Conservation (phyloP, 2,329 filamentous ascomycete species). For the Colletotrichum abscissum region DNA sequence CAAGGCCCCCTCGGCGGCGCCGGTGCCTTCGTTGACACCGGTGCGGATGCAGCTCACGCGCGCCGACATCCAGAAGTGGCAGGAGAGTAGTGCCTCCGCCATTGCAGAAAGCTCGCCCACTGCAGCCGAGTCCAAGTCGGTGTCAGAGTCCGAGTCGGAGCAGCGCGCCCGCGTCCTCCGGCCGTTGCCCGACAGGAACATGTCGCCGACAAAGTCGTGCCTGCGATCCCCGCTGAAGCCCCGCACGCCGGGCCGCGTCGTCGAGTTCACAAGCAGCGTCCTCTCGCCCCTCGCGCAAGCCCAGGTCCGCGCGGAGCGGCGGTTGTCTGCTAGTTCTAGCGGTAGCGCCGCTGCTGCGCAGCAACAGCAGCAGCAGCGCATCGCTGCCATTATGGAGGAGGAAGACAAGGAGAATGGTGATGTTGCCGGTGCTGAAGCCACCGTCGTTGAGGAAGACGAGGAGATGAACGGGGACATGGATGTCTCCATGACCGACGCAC, state of each 20-base stretch:
- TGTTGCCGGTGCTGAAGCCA: background rate
- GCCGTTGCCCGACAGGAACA: conserved; percentile 61
- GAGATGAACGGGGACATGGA: conserved; percentile 31
- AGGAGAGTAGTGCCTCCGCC: conserved; percentile 50
- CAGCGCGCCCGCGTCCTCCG: conserved; percentile 56
- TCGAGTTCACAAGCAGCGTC: conserved; percentile 66
- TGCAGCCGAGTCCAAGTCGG: no score
- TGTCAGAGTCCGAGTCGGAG: conserved; percentile 41
- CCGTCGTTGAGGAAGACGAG: conserved; percentile 42
- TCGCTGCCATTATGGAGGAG: conserved; percentile 28
- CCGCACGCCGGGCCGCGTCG: conserved; percentile 67
- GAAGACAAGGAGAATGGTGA: conserved; percentile 49
- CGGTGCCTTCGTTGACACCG: conserved; percentile 46
- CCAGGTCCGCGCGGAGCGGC: conserved; percentile 35
- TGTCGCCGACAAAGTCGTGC: conserved; percentile 67
- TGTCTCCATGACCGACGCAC: conserved; percentile 31
- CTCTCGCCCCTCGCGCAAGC: conserved; percentile 58
- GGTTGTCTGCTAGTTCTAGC: conserved; percentile 12
- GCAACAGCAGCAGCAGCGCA: conserved; percentile 23
- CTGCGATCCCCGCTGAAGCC: conserved; percentile 68
- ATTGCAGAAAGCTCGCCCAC: conserved; percentile 49
- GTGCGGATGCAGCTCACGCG: conserved; percentile 55
- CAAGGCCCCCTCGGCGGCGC: conserved; percentile 40
- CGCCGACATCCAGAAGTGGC: conserved; percentile 55
- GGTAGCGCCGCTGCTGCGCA: conserved; percentile 26